phyloP scores from a whole-genome alignment of 108 stramenopile species.

The Epithemia pelagica region DNA sequence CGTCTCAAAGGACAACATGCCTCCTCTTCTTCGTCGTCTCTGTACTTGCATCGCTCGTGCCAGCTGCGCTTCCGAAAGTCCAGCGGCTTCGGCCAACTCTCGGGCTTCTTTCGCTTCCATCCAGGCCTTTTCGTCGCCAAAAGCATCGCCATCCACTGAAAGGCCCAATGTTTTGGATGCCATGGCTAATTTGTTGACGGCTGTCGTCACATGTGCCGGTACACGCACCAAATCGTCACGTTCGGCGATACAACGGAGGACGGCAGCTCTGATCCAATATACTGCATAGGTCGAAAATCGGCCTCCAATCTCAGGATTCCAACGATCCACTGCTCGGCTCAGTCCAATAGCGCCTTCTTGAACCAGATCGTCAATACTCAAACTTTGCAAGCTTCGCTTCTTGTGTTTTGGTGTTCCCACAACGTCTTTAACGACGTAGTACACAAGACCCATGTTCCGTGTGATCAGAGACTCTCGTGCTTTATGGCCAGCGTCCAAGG shows the following conservation, averaged over 20 bases:
- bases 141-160: conserved; percentile 29
- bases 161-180: conserved; percentile 51
- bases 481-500: conserved; percentile 30
- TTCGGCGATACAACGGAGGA: conserved; percentile 81
- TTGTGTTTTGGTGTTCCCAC: conserved; percentile 15
- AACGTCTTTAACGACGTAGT: conserved; percentile 50
- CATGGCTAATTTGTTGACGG: conserved; percentile 44
- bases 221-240: conserved; percentile 70
- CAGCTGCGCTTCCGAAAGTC: conserved; percentile 30
- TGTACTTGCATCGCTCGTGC: conserved; percentile 32
- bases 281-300: conserved; percentile 88
- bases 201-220: conserved; percentile 50
- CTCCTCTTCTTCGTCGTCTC: conserved; percentile 25
- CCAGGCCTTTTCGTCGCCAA: conserved; percentile 13
- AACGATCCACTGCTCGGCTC: conserved; percentile 83
- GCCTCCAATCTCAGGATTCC: conserved; percentile 71
- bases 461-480: conserved; percentile 59
- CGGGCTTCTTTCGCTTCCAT: conserved; percentile 35
- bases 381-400: conserved; percentile 18
- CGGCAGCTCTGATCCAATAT: conserved; percentile 89
- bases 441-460: conserved; percentile 64
- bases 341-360: conserved; percentile 91
- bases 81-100: conserved; percentile 32
- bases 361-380: conserved; percentile 75
- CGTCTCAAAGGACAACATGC: conserved; percentile 35